Evolutionary conservation across 2,329 filamentous ascomycete species (phyloP), one percentile per base, ranked within the genome.

Genomic region (Ceratocystis diversiconidia): DNA sequence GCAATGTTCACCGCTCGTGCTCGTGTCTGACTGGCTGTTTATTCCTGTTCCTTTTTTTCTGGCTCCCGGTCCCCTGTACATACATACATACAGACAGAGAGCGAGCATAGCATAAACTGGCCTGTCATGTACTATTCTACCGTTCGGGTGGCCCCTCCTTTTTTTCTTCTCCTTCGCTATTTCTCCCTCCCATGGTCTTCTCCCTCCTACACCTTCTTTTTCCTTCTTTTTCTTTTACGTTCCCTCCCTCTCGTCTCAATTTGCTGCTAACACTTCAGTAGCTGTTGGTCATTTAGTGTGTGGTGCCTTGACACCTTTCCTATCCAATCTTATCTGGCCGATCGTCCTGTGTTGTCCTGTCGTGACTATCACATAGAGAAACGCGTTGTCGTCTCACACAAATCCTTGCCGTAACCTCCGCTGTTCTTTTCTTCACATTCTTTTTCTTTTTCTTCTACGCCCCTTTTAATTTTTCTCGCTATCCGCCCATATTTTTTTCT

Each of bases 1-100:
- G 25, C 55, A 17, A 59, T 36, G 28, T 59, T 59, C 55, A 59
- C 55, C 55, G 55, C 55, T 59, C 48, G 48, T 52, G 25, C 55
- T 59, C 48, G 48, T 52, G 48, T 28, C 48, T 52, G 55, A 36
- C 55, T 59, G 28, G 55, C 55, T 59, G 55, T 59, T 59, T 59
- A 59, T 59, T 59, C 28, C 30, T 59, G 28, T 59, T 59, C 28
- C 52, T 36, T 57, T 59, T 59, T 59, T 59, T 36, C 28, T 59
- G 55, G 28, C 17, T 36, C 30, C 36, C n/a, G 55, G 30, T 36
- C 55, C 55, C 55, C 55, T 59, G 55, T 19, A 36, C 55, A 19
- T 19, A 19, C 48, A 25, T 50, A 8, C 48, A 25, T 25, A 8
- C 19, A 41, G 32, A 41, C 36, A 41, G 36, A 41, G 12, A 41